Conservation (phyloP, 176 grass and related monocot genomes). For the Triticum dicoccoides region DNA sequence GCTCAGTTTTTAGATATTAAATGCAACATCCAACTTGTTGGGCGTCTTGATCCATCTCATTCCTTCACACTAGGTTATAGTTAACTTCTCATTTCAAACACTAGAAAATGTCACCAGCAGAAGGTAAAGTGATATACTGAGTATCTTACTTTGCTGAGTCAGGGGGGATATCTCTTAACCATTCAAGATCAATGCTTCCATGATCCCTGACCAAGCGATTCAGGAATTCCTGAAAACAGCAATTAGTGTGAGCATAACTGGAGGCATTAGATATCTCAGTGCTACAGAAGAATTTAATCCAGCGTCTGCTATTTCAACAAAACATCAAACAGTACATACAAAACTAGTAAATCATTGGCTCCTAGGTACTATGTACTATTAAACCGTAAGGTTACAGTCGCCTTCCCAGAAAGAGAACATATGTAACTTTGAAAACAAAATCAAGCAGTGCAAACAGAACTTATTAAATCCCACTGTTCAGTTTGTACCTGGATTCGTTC, state of each 20-base stretch:
- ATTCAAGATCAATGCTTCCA: constrained; percentile 95
- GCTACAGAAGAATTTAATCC: background rate
- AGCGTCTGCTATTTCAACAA: background rate
- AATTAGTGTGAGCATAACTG: constrained; percentile 32
- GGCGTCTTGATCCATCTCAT: constrained; percentile 17
- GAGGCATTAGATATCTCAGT: constrained; percentile 5
- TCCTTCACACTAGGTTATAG: background rate
- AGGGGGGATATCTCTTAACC: constrained; percentile 69
- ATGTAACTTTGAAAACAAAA: background rate
- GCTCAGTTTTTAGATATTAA: constrained; percentile 20
- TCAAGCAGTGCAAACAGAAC: constrained; percentile 15
- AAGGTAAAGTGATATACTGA: constrained; percentile 22
- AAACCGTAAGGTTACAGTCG: background rate
- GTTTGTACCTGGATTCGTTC: constrained; percentile 73
- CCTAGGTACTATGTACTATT: background rate
- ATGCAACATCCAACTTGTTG: background rate
- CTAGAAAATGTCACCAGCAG: constrained; percentile 14
- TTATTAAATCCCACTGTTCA: constrained; percentile 3
- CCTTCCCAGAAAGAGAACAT: background rate
- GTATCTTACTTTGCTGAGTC: constrained; percentile 80
- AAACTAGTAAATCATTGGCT: background rate
- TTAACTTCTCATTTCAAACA: constrained; percentile 4
- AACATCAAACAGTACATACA: constrained; percentile 1
- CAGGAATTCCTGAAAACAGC: constrained; percentile 69
- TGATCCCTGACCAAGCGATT: constrained; percentile 88